These are phyloP conservation scores for Geotrichum candidum DNA, from an alignment of 1,139 yeast genomes.

Conservation along the genomic window DNA sequence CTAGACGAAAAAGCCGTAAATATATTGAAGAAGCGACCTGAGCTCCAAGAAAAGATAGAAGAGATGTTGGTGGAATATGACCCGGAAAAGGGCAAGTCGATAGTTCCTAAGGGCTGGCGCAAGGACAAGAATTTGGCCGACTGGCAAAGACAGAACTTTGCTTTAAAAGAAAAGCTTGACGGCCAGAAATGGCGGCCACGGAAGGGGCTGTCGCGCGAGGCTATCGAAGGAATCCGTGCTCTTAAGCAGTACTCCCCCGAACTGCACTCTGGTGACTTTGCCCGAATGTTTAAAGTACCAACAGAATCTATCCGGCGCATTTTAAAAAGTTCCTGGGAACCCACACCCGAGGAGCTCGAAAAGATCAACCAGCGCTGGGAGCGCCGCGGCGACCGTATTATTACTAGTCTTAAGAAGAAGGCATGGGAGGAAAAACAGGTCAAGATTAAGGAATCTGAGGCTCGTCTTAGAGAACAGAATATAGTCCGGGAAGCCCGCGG, in stretches of 20 bases:
- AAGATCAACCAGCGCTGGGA: constrained; percentile 46
- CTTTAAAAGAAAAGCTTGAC: constrained; percentile 54
- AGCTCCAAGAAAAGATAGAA: constrained; percentile 7
- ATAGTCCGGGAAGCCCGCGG: constrained; percentile 10
- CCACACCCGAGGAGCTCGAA: constrained; percentile 48
- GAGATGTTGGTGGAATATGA: not conserved
- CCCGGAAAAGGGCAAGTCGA: not conserved
- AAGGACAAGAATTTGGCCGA: constrained; percentile 40
- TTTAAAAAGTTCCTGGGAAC: constrained; percentile 70
- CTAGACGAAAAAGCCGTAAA: constrained; percentile 14
- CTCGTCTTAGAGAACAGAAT: constrained; percentile 3
- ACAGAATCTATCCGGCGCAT: constrained; percentile 83
- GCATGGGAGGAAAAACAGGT: constrained; percentile 13
- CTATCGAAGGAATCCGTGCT: constrained; percentile 59
- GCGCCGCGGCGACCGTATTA: constrained; percentile 40
- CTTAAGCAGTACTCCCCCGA: constrained; percentile 53
- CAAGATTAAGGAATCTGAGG: constrained; percentile 8
- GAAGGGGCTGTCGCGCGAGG: constrained; percentile 59
- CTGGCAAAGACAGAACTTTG: constrained; percentile 65
- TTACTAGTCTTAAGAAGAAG: constrained; percentile 14
- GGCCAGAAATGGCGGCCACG: constrained; percentile 62
- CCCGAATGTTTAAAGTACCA: constrained; percentile 60
- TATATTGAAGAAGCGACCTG: constrained; percentile 14
- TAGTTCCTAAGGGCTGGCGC: constrained; percentile 44
- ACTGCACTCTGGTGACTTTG: constrained; percentile 53